Base-by-base conservation (phyloP, 768 basidiomycete species). In the Rhodosporidiobolus odoratus region DNA sequence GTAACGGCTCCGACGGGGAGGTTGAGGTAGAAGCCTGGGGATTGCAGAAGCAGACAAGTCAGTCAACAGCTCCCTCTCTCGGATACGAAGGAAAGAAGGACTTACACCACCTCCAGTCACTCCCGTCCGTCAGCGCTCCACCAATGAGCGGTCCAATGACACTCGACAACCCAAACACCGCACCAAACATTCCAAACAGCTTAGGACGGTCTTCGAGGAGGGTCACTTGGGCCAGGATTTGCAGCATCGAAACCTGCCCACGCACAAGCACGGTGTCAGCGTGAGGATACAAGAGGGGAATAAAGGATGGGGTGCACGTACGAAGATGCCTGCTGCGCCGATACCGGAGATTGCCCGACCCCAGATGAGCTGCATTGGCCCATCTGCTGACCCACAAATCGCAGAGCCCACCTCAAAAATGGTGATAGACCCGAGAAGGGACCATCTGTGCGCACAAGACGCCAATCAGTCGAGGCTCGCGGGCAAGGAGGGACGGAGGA, bases 331-430 rank as follows among this genome's bases (percentile, higher is more conserved):
- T 1, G 82, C 80, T 1, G 81, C 83, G 3, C 84, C 84, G 4
- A 83, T 66, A 17, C 84, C 84, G 4, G 81, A 78, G 45, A 85
- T 73, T 0, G 84, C 83, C 25, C 84, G 77, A 17, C 84, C 84
- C 58, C 83, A 77, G 58, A 82, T 82, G 34, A 82, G 72, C 13
- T 77, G 67, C 47, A 74, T 66, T 32, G 80, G 75, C 38, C 61
- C 72, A 0, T 78, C 77, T 0, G 80, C 77, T 0, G 80, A 78
- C 38, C 81, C 84, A 73, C 83, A 84, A 47, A 84, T 72, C 25
- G 82, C 71, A 2, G 80, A 81, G 5, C 84, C 84, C 30, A 84
- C 68, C 71, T 84, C 83, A 73, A 84, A 84, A 62, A 83, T 71
- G 75, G 75, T 64, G 62, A 72, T 47, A 9, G 60, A 60, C 0